Evolutionary conservation across 208 protist genomes (phyloP).

Genomic region (Trypanosoma vivax): DNA sequence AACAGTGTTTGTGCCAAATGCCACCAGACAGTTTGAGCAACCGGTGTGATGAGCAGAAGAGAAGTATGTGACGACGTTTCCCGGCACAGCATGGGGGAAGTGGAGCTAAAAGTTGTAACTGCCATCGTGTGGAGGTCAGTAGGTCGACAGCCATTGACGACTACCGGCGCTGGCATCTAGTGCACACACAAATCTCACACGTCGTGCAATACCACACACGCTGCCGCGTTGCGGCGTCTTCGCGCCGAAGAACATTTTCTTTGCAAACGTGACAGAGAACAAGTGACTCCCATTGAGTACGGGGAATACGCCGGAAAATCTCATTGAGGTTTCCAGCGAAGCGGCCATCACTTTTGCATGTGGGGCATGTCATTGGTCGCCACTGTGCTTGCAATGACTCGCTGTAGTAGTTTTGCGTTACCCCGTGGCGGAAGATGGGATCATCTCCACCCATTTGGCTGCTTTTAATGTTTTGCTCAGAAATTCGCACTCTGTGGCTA

Average conservation of each 20-base stretch:
- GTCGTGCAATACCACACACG: constrained; percentile 49
- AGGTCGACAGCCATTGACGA: too few relatives aligned
- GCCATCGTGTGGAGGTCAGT: too few relatives aligned
- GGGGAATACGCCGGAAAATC: constrained; percentile 38
- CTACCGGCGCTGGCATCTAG: constrained; percentile 20
- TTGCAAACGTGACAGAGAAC: constrained; percentile 17
- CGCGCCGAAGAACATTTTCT: constrained; percentile 25
- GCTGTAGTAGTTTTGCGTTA: constrained; percentile 55
- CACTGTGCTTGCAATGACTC: constrained; percentile 21
- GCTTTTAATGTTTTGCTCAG: too few relatives aligned
- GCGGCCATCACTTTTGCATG: constrained; percentile 36
- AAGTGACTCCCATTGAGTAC: constrained; percentile 15
- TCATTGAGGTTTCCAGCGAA: constrained; percentile 55
- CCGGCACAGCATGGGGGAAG: too few relatives aligned
- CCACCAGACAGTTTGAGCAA: too few relatives aligned
- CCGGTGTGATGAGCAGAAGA: too few relatives aligned
- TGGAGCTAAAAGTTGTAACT: too few relatives aligned
- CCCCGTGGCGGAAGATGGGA: constrained; percentile 13
- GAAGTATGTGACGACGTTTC: too few relatives aligned
- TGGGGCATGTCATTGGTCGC: constrained; percentile 40
- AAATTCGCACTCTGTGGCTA: too few relatives aligned
- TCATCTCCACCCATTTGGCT: constrained; percentile 18
- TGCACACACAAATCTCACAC: constrained; percentile 51
- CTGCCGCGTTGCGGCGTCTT: constrained; percentile 17
- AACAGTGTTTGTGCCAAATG: too few relatives aligned